phyloP scores from a whole-genome alignment of 331 rosid species.

The Cydonia oblonga region DNA sequence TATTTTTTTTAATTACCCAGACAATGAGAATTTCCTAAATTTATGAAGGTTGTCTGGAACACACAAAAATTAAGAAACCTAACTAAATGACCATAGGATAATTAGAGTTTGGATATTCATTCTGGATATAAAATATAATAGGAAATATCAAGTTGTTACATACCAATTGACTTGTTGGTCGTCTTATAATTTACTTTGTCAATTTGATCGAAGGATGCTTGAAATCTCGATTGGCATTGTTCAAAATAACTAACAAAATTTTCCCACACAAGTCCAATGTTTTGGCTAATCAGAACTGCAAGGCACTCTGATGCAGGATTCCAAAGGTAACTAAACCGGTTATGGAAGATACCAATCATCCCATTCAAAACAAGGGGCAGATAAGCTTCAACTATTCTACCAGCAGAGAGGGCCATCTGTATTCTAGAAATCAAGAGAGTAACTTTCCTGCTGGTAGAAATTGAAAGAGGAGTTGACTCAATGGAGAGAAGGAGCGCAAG shows the following conservation, averaged over 20 bases:
- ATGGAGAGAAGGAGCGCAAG: constrained; percentile 56
- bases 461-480: constrained; percentile 68
- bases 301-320: constrained; percentile 70
- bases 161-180: constrained; percentile 42
- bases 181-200: constrained; percentile 15
- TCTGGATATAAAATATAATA: not conserved
- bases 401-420: constrained; percentile 65
- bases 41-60: not conserved
- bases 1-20: not conserved
- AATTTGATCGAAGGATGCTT: constrained; percentile 25
- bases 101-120: not conserved
- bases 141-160: constrained; percentile 9
- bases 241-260: constrained; percentile 35
- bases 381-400: constrained; percentile 49
- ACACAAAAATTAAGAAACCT: not conserved
- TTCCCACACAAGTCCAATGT: constrained; percentile 50
- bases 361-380: constrained; percentile 58
- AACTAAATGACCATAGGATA: not conserved
- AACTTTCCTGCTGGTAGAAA: constrained; percentile 59
- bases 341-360: constrained; percentile 66
- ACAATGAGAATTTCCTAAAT: not conserved
- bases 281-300: constrained; percentile 47
- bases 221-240: constrained; percentile 30
- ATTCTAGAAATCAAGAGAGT: constrained; percentile 59
- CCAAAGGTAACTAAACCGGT: constrained; percentile 73